Conservation (phyloP, 2,329 filamentous ascomycete species). For the Boeremia lycopersici region DNA sequence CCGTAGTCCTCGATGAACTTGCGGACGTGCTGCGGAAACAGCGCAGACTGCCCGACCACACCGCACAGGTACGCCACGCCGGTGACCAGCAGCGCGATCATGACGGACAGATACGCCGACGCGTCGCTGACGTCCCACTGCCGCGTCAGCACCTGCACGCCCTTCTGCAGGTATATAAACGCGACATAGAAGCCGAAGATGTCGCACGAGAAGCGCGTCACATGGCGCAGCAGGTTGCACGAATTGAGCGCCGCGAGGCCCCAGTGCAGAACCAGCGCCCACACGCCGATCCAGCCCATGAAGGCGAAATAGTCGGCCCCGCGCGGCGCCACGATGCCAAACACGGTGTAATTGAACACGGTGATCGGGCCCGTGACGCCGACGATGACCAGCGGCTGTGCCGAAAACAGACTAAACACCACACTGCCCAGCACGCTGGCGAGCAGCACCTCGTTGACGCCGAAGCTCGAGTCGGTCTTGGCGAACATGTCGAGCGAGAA, state of each 20-base stretch:
- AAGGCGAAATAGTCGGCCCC: conserved; percentile 85
- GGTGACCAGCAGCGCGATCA: conserved; percentile 77
- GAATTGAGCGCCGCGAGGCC: conserved; percentile 81
- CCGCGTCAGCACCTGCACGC: conserved; percentile 80
- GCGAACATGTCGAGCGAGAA: conserved; percentile 95
- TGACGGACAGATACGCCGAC: conserved; percentile 78
- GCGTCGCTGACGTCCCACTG: conserved; percentile 68
- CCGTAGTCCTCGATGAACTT: conserved; percentile 91
- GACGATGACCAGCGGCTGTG: conserved; percentile 87
- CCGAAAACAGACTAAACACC: conserved; percentile 79
- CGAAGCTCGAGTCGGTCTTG: conserved; percentile 82
- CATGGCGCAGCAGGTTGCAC: conserved; percentile 86
- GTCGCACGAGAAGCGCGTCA: conserved; percentile 90
- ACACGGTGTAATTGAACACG: conserved; percentile 93
- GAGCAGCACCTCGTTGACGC: conserved; percentile 89
- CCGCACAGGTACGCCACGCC: conserved; percentile 77
- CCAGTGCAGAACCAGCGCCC: conserved; percentile 86
- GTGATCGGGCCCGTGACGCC: conserved; percentile 91
- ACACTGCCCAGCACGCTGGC: conserved; percentile 82
- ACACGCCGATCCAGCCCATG: conserved; percentile 92
- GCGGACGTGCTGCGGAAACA: conserved; percentile 76
- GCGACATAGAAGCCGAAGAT: conserved; percentile 95
- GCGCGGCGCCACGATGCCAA: conserved; percentile 79
- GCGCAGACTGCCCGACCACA: conserved; percentile 69
- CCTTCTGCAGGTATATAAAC: conserved; percentile 90